phyloP scores from a whole-genome alignment of 257 asterid species.

The Euphrasia confusa region DNA sequence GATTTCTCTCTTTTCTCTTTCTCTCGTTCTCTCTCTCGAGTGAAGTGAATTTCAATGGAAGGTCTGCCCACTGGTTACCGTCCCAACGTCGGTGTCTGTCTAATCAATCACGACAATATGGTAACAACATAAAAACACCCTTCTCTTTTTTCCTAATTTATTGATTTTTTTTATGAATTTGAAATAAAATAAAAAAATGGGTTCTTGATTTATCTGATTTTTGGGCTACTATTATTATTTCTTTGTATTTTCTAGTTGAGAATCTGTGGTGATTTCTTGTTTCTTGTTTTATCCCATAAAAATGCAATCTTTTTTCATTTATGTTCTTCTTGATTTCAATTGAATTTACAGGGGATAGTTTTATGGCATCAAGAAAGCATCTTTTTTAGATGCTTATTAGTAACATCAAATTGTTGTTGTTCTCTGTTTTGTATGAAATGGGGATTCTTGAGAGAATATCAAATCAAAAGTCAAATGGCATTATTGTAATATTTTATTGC shows the following conservation, averaged over 20 bases:
- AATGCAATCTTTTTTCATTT: neutral
- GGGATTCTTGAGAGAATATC: neutral
- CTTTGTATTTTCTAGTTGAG: neutral
- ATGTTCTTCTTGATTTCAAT: neutral
- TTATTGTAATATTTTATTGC: neutral
- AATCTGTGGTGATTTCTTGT: neutral
- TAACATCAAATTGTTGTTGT: neutral
- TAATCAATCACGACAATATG: slow-evolving; percentile 35
- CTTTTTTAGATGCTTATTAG: neutral
- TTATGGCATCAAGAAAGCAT: neutral
- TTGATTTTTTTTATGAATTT: neutral
- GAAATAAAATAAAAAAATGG: neutral
- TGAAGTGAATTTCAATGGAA: slow-evolving; percentile 49
- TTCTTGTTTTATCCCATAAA: neutral
- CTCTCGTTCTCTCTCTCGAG: slow-evolving; percentile 6
- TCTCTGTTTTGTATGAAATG: neutral
- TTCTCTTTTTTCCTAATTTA: neutral
- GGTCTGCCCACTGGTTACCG: slow-evolving; percentile 97
- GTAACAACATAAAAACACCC: neutral
- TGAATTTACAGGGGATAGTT: neutral
- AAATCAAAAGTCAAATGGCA: neutral
- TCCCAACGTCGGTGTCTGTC: slow-evolving; percentile 95
- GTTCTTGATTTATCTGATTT: neutral
- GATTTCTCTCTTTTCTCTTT: slow-evolving; percentile 4
- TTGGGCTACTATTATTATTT: neutral